These are phyloP conservation scores for Phytophthora podocarpi DNA, from an alignment of 352 stramenopile genomes.

Conservation along the genomic window DNA sequence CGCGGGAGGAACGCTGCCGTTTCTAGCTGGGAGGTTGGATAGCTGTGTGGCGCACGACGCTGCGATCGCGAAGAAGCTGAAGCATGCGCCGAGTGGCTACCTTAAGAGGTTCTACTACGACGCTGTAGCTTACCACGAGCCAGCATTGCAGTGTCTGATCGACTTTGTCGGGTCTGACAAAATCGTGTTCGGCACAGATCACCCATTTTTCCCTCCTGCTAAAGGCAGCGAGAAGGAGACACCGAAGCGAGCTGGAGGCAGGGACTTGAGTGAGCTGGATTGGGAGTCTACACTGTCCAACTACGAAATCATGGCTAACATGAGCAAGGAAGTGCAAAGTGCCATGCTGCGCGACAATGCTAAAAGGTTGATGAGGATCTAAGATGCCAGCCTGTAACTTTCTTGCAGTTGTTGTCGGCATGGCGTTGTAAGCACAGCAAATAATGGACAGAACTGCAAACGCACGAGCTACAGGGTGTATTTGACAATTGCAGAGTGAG, in stretches of 20 bases:
- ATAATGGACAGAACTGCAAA: constrained; percentile 2
- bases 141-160: constrained; percentile 58
- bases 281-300: constrained; percentile 51
- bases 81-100: constrained; percentile 55
- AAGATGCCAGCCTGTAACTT: too few species aligned
- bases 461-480: too few species aligned
- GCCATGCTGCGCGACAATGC: constrained; percentile 52
- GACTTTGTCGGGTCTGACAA: constrained; percentile 55
- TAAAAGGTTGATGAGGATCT: constrained; percentile 35
- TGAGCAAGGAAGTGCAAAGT: constrained; percentile 37
- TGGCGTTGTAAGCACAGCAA: neutral
- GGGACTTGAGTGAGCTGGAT: constrained; percentile 31
- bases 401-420: too few species aligned
- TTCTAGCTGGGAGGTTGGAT: constrained; percentile 61
- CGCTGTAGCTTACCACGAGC: constrained; percentile 58
- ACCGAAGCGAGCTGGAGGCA: neutral
- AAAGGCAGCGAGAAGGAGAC: constrained; percentile 6
- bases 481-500: constrained; percentile 14
- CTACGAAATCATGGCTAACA: constrained; percentile 55
- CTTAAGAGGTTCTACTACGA: constrained; percentile 72
- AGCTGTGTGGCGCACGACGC: constrained; percentile 64
- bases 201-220: constrained; percentile 66
- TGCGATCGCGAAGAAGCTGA: constrained; percentile 41
- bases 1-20: constrained; percentile 67
- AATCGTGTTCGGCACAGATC: constrained; percentile 70